These are phyloP conservation scores for Tylopilus subfusipes DNA, from an alignment of 768 basidiomycete species.

Conservation along the genomic window DNA sequence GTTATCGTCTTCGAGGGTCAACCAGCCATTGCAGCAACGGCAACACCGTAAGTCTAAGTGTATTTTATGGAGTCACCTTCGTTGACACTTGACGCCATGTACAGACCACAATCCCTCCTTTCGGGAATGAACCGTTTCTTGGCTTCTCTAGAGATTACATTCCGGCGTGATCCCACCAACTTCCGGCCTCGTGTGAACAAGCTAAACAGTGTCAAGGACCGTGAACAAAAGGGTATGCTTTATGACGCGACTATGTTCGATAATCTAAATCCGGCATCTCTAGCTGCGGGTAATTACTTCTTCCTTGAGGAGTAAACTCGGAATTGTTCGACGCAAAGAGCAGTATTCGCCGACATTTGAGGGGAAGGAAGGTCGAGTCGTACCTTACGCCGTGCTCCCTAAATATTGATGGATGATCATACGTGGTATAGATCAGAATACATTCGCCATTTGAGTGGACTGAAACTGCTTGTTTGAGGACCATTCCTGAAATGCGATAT, in stretches of 20 bases:
- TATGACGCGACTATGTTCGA: background rate
- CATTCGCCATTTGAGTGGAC: slow-evolving; percentile 12
- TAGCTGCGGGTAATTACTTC: slow-evolving; percentile 85
- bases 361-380: slow-evolving; percentile 15
- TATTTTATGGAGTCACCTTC: background rate
- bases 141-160: slow-evolving; percentile 93
- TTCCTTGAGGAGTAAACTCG: slow-evolving; percentile 75
- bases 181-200: slow-evolving; percentile 89
- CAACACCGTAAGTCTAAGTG: slow-evolving; percentile 84
- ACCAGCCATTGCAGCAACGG: slow-evolving; percentile 85
- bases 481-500: background rate
- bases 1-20: slow-evolving; percentile 90
- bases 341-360: background rate
- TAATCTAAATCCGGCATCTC: slow-evolving; percentile 9
- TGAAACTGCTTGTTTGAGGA: background rate
- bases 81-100: slow-evolving; percentile 1
- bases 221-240: slow-evolving; percentile 76
- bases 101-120: slow-evolving; percentile 87
- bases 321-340: background rate
- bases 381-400: slow-evolving; percentile 1
- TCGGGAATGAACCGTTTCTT: slow-evolving; percentile 99
- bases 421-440: slow-evolving; percentile 8
- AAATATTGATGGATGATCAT: slow-evolving; percentile 8
- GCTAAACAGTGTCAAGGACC: slow-evolving; percentile 77
- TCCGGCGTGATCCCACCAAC: slow-evolving; percentile 96